These are phyloP conservation scores for Fomitiporia mediterranea DNA, from an alignment of 1,284 basidiomycete genomes.

Conservation along the genomic window DNA sequence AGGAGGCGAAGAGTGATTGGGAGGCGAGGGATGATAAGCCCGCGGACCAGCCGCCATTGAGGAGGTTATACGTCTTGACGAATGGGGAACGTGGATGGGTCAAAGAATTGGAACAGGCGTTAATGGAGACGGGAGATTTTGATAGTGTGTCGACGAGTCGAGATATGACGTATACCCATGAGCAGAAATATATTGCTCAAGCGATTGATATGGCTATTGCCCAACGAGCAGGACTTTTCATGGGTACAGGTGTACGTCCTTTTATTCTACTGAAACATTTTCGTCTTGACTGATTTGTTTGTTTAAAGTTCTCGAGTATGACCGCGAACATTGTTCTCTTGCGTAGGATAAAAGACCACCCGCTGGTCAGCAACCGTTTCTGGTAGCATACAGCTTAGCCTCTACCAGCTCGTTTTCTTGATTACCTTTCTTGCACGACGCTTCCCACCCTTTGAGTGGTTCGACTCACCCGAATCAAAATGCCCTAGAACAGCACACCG, in stretches of 20 bases:
- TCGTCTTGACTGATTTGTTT: background rate
- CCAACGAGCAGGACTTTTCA: slow-evolving; percentile 36
- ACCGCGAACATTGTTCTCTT: slow-evolving; percentile 28
- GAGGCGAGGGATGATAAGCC: slow-evolving; percentile 18
- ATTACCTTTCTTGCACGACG: too few species aligned
- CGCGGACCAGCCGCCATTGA: slow-evolving; percentile 18
- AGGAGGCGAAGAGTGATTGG: slow-evolving; percentile 26
- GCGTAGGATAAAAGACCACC: slow-evolving; percentile 22
- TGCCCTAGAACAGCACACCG: too few species aligned
- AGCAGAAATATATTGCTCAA: slow-evolving; percentile 32
- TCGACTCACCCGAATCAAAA: too few species aligned
- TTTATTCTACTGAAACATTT: background rate
- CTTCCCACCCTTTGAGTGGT: too few species aligned
- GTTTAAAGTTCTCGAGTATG: slow-evolving; percentile 28
- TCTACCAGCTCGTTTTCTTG: too few species aligned
- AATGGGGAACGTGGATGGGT: slow-evolving; percentile 33
- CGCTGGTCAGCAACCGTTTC: slow-evolving; percentile 12
- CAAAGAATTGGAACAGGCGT: slow-evolving; percentile 25
- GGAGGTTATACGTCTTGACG: slow-evolving; percentile 35
- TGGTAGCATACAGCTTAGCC: slow-evolving; percentile 4
- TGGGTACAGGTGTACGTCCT: slow-evolving; percentile 39
- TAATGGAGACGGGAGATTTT: slow-evolving; percentile 20
- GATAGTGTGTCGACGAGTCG: slow-evolving; percentile 19
- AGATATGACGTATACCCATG: slow-evolving; percentile 24
- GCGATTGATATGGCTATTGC: slow-evolving; percentile 40